phyloP scores from a whole-genome alignment of 164 flowering plant species.

The Kingdonia uniflora region DNA sequence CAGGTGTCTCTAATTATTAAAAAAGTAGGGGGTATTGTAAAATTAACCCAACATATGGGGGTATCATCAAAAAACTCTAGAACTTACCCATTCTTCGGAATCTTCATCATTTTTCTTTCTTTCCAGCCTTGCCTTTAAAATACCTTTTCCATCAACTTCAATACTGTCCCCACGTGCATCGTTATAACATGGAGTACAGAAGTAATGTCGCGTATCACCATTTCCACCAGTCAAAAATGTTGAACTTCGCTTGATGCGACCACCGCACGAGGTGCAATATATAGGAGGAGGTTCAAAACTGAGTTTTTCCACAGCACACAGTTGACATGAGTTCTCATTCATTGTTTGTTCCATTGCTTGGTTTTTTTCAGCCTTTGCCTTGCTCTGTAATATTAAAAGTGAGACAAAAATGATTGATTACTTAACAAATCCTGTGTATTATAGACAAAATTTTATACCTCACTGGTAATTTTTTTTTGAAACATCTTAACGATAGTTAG shows the following conservation, averaged over 20 bases:
- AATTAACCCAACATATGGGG: no score
- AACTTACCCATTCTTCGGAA: slow-evolving; percentile 92
- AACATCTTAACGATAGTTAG: no score
- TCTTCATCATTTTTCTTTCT: slow-evolving; percentile 97
- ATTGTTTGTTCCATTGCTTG: slow-evolving; percentile 89
- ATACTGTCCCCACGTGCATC: slow-evolving; percentile 82
- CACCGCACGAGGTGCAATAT: slow-evolving; percentile 87
- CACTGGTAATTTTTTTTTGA: no score
- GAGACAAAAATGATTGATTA: background rate
- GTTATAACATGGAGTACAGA: slow-evolving; percentile 92
- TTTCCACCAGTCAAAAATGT: slow-evolving; percentile 74
- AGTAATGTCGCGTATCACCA: slow-evolving; percentile 89
- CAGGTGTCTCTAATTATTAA: no score
- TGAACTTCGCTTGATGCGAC: slow-evolving; percentile 87
- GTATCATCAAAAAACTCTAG: no score
- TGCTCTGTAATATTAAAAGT: slow-evolving; percentile 50
- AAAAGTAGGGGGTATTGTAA: no score
- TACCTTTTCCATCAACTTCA: slow-evolving; percentile 56
- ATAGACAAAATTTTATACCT: no score
- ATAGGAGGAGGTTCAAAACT: slow-evolving; percentile 98
- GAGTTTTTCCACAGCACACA: slow-evolving; percentile 97
- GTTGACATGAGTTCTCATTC: slow-evolving; percentile 97
- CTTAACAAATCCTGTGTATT: no score
- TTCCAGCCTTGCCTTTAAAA: slow-evolving; percentile 64
- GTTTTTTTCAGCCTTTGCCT: slow-evolving; percentile 95